A percentile compares a stretch with the other conserved stretches of the same genome.
Evolutionary conservation across 805 yeast genomes (phyloP).

Genomic region (Osmozyma mogii): DNA sequence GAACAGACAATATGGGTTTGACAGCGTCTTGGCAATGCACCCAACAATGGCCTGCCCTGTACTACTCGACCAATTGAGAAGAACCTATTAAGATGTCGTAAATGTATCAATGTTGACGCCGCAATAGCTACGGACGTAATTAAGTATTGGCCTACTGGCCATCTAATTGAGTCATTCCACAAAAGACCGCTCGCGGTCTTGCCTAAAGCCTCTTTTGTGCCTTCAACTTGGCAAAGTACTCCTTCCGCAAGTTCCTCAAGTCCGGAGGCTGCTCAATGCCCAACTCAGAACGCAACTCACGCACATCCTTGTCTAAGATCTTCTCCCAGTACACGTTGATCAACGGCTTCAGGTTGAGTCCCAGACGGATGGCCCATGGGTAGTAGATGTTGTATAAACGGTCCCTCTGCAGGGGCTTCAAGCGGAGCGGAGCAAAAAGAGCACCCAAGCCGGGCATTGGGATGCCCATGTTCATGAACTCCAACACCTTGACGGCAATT

Average conservation of each 20-base stretch:
- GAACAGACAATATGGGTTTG: too few relatives aligned
- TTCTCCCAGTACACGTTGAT: conserved; percentile 93
- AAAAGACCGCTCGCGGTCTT: too few relatives aligned
- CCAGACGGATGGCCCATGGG: conserved; percentile 81
- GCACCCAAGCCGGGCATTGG: conserved; percentile 97
- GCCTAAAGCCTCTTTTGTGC: conserved; percentile 5
- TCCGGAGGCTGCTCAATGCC: conserved; percentile 72
- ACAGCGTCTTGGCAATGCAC: too few relatives aligned
- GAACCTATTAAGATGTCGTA: too few relatives aligned
- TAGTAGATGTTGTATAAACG: conserved; percentile 63
- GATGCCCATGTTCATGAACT: conserved; percentile 83
- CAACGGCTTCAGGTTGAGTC: conserved; percentile 64
- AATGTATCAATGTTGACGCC: too few relatives aligned
- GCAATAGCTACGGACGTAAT: too few relatives aligned
- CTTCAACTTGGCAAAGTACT: conserved; percentile 25
- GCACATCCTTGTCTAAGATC: conserved; percentile 60
- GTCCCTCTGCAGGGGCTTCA: conserved; percentile 53
- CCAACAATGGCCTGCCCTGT: too few relatives aligned
- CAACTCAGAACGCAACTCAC: conserved; percentile 61
- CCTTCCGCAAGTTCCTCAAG: conserved; percentile 55
- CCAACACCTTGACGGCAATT: conserved; percentile 85
- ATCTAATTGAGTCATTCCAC: too few relatives aligned
- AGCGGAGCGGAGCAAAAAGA: conserved; percentile 75
- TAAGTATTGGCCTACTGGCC: too few relatives aligned
- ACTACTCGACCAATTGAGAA: too few relatives aligned